These are phyloP conservation scores for Fusarium sp. DNA, from an alignment of 2,329 filamentous ascomycete genomes.

Conservation along the genomic window DNA sequence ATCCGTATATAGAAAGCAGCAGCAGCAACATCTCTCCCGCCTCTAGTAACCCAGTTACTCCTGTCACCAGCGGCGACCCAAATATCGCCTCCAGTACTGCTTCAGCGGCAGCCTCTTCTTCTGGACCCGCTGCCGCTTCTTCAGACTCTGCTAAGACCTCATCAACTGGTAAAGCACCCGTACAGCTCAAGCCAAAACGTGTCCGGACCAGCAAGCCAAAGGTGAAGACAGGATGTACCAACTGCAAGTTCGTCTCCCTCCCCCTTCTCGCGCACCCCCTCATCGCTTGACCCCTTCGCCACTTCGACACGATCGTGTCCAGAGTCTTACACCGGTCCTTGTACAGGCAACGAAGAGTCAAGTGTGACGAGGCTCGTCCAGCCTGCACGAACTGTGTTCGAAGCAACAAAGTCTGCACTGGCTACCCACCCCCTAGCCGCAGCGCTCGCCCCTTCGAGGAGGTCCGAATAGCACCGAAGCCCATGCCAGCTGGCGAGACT, in stretches of 20 bases:
- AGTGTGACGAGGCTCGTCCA: slow-evolving; percentile 74
- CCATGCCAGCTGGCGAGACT: slow-evolving; percentile 44
- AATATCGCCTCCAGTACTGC: slow-evolving; percentile 5
- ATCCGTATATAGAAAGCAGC: slow-evolving; percentile 28
- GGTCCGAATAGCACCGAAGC: slow-evolving; percentile 63
- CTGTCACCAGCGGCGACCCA: slow-evolving; percentile 9
- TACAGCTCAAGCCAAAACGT: slow-evolving; percentile 51
- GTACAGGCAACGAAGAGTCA: slow-evolving; percentile 69
- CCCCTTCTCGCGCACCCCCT: background rate
- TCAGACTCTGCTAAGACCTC: slow-evolving; percentile 10
- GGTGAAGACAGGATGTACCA: slow-evolving; percentile 74
- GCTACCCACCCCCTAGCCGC: slow-evolving; percentile 70
- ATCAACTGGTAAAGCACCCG: slow-evolving; percentile 1
- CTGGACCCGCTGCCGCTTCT: slow-evolving; percentile 9
- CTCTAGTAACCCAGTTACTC: slow-evolving; percentile 32
- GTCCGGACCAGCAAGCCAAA: slow-evolving; percentile 68
- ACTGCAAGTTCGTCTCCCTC: slow-evolving; percentile 71
- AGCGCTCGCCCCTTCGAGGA: slow-evolving; percentile 59
- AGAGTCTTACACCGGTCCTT: slow-evolving; percentile 36
- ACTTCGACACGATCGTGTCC: slow-evolving; percentile 13
- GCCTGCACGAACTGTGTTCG: slow-evolving; percentile 70
- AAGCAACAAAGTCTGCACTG: slow-evolving; percentile 68
- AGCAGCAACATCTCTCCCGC: slow-evolving; percentile 35
- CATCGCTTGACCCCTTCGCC: slow-evolving; percentile 1
- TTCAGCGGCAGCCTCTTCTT: slow-evolving; percentile 8